Conservation (phyloP, 495 filamentous ascomycete species). For the Trichoderma parareesei region DNA sequence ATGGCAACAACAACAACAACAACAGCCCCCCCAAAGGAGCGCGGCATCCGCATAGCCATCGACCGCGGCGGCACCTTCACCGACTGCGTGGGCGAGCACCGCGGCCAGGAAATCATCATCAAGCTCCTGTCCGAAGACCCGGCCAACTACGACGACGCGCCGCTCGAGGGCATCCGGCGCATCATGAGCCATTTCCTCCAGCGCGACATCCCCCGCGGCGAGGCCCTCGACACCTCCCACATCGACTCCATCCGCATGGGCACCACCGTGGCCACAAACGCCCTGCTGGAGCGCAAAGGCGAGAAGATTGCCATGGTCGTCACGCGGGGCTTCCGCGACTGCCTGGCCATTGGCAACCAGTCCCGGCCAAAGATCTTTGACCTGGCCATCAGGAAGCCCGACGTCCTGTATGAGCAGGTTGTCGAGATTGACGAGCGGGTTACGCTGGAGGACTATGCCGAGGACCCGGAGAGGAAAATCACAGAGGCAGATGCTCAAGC, state of each 20-base stretch:
- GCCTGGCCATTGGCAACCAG: conserved; percentile 81
- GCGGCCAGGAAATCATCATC: conserved; percentile 67
- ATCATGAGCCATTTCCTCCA: conserved; percentile 75
- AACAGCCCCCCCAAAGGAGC: conserved; percentile 15
- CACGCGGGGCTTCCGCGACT: conserved; percentile 89
- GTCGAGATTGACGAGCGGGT: conserved; percentile 77
- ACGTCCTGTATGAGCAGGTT: conserved; percentile 67
- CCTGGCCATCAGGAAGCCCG: conserved; percentile 68
- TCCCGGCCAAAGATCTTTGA: conserved; percentile 79
- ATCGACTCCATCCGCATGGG: conserved; percentile 87
- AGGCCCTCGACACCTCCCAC: conserved; percentile 71
- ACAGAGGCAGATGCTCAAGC: conserved; percentile 42
- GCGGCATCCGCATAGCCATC: conserved; percentile 51
- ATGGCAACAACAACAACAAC: conserved; percentile 3
- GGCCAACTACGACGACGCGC: conserved; percentile 79
- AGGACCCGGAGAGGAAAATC: conserved; percentile 57
- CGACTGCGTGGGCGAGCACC: conserved; percentile 58
- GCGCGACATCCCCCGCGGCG: conserved; percentile 67
- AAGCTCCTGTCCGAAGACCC: conserved; percentile 90
- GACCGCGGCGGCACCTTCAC: conserved; percentile 67
- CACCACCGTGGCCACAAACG: conserved; percentile 84
- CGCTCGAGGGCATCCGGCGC: conserved; percentile 84
- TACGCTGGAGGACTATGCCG: conserved; percentile 81
- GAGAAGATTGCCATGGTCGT: conserved; percentile 86
- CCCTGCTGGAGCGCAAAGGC: conserved; percentile 85